These are phyloP conservation scores for Tulasnella sp. DNA, from an alignment of 768 basidiomycete species.

Conservation along the genomic window DNA sequence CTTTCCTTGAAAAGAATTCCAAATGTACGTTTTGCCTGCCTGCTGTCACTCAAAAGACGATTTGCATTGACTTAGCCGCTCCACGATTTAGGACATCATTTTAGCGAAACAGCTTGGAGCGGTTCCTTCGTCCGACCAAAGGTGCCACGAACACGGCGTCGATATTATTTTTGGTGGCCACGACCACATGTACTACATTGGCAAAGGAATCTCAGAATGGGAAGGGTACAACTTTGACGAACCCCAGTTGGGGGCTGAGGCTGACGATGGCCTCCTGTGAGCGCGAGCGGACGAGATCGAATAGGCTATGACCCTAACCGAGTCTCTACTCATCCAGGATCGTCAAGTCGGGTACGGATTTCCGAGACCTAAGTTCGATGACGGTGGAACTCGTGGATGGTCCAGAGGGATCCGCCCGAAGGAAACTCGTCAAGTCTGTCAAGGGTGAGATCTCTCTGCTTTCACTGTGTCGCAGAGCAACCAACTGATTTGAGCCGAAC, in stretches of 20 bases:
- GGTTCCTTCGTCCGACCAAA: conserved; percentile 47
- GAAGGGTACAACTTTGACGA: conserved; percentile 60
- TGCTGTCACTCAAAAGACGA: too few relatives aligned
- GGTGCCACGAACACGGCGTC: conserved; percentile 62
- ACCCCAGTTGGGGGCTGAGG: conserved; percentile 66
- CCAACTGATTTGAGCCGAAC: not conserved
- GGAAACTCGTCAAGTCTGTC: conserved; percentile 63
- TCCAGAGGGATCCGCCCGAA: conserved; percentile 63
- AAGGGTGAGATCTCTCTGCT: conserved; percentile 51
- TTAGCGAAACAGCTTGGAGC: conserved; percentile 71
- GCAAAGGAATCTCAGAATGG: conserved; percentile 66
- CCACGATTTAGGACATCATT: conserved; percentile 59
- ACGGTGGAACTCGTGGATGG: conserved; percentile 63
- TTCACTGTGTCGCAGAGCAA: conserved; percentile 36
- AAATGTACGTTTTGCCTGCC: conserved; percentile 37
- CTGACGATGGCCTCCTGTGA: conserved; percentile 70
- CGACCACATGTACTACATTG: conserved; percentile 80
- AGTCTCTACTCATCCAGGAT: conserved; percentile 33
- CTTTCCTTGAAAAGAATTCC: conserved; percentile 42
- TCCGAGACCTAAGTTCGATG: conserved; percentile 81
- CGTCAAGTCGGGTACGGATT: conserved; percentile 89
- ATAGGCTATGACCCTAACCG: not conserved
- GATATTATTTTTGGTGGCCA: conserved; percentile 88
- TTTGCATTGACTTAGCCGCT: not conserved
- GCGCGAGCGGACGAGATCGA: conserved; percentile 42